Evolutionary conservation across 2,329 filamentous ascomycete genomes (phyloP), one percentile per base, ranked within the genome.

Genomic region (Colletotrichum sp.): DNA sequence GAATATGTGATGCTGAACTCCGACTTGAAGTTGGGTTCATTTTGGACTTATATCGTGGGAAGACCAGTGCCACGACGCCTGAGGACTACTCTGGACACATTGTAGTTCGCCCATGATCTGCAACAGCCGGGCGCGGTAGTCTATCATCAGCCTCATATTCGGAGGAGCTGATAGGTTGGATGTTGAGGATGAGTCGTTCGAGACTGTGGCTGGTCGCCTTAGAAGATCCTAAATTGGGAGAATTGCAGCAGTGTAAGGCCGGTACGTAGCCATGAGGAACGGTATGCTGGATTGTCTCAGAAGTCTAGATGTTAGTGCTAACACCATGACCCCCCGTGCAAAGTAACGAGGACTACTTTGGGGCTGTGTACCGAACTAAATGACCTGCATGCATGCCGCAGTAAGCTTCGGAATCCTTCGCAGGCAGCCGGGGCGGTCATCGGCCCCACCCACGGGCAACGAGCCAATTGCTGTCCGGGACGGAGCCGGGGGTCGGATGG

Each of bases 321-420:
- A 21, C n/a, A 7, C 6, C 1, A 2, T 13, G n/a, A 7, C 1
- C 3, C 0, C 0, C 6, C 44, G 2, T 3, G n/a, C 3, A 52
- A 7, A 13, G 6, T 21, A 52, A 52, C 44, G 7, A 7, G n/a
- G 12, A 21, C 6, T 52, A 52, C 44, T 52, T 52, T 21, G 4
- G 6, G 6, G 12, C 6, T 4, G 32, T 9, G 30, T 32, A 64
- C 32, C 13, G 10, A 39, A 16, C 13, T 34, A 21, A 18, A n/a
- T 10, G 15, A 39, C n/a, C 28, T 49, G 63, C 63, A 66, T 49
- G 39, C 18, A 49, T 49, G 0, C 39, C 18, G 18, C 18, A n/a
- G 39, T 9, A 15, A 10, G 21, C n/a, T 52, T 21, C 24, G 28
- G 65, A 68, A 68, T 68, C 65, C 65, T 68, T 68, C 49, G 26